These are phyloP conservation scores for Alternaria rosae DNA, from an alignment of 2,329 filamentous ascomycete genomes.

Conservation along the genomic window DNA sequence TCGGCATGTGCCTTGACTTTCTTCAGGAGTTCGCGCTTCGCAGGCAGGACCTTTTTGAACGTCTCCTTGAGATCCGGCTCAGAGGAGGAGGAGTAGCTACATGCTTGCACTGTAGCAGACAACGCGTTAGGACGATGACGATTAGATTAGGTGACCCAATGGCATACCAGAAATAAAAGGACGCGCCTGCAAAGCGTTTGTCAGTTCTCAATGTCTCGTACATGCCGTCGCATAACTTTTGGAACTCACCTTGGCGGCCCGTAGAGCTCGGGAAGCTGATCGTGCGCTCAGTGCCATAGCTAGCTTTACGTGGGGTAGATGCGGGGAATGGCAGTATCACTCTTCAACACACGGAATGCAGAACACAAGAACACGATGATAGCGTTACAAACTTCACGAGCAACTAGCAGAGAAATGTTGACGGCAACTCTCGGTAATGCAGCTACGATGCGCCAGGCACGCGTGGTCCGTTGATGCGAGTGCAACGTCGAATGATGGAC, in stretches of 20 bases:
- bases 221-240: neutral
- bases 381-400: conserved; percentile 1
- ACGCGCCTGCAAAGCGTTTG: conserved; percentile 32
- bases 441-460: conserved; percentile 25
- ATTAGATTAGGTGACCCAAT: conserved; percentile 22
- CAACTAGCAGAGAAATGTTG: conserved; percentile 21
- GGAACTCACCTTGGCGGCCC: conserved; percentile 67
- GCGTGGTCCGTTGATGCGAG: conserved; percentile 36
- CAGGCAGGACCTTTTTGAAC: conserved; percentile 83
- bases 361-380: conserved; percentile 9
- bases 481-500: conserved; percentile 32
- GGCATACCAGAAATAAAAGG: conserved; percentile 48
- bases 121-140: conserved; percentile 19
- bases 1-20: conserved; percentile 86
- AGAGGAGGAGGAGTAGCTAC: conserved; percentile 74
- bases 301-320: conserved; percentile 39
- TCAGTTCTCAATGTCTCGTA: conserved; percentile 16
- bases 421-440: conserved; percentile 42
- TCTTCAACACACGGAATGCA: conserved; percentile 13
- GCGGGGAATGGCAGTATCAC: conserved; percentile 28
- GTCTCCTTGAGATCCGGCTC: conserved; percentile 91
- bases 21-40: conserved; percentile 91
- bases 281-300: conserved; percentile 71
- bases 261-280: conserved; percentile 68
- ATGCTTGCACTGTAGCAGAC: conserved; percentile 46